Evolutionary conservation across 1,139 yeast species (phyloP).

Genomic region (Suhomyces yuchorum): DNA sequence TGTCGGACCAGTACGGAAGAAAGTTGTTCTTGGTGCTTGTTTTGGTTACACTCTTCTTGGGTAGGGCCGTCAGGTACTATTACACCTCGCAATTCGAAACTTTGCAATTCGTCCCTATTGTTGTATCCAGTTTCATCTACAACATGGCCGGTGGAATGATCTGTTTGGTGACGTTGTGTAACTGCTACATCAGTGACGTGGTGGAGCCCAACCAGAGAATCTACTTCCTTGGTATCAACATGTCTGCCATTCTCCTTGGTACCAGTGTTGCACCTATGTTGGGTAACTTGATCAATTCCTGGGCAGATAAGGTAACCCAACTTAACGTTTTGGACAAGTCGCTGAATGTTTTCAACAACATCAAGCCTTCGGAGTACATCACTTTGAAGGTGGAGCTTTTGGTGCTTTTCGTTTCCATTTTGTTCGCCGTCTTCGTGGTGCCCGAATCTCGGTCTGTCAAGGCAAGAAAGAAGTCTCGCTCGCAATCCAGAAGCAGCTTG

Average conservation of each 20-base stretch:
- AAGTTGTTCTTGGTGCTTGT: conserved; percentile 45
- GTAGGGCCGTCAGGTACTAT: conserved; percentile 29
- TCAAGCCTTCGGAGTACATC: conserved; percentile 24
- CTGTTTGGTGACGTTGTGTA: conserved; percentile 52
- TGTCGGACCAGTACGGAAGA: conserved; percentile 68
- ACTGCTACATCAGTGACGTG: conserved; percentile 67
- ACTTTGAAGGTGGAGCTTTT: conserved; percentile 37
- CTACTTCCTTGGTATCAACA: conserved; percentile 55
- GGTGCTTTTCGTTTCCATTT: conserved; percentile 25
- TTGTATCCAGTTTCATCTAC: conserved; percentile 40
- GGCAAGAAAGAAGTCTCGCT: conserved; percentile 50
- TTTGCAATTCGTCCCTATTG: conserved; percentile 36
- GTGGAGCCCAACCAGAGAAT: conserved; percentile 57
- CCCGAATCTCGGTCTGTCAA: conserved; percentile 52
- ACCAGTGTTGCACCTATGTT: conserved; percentile 64
- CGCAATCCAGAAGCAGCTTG: conserved; percentile 28
- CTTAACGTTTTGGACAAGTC: not conserved
- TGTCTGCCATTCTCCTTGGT: conserved; percentile 62
- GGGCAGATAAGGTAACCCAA: conserved; percentile 1
- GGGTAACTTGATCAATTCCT: conserved; percentile 41
- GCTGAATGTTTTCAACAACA: not conserved
- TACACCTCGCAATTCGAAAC: conserved; percentile 33
- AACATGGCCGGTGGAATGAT: conserved; percentile 59
- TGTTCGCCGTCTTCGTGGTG: conserved; percentile 41
- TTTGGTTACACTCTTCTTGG: conserved; percentile 22